A percentile compares a stretch with the other conserved stretches of the same genome.
These are phyloP conservation scores for Apostasia shenzhenica DNA, from an alignment of 106 monocot genomes.

Conservation along the genomic window DNA sequence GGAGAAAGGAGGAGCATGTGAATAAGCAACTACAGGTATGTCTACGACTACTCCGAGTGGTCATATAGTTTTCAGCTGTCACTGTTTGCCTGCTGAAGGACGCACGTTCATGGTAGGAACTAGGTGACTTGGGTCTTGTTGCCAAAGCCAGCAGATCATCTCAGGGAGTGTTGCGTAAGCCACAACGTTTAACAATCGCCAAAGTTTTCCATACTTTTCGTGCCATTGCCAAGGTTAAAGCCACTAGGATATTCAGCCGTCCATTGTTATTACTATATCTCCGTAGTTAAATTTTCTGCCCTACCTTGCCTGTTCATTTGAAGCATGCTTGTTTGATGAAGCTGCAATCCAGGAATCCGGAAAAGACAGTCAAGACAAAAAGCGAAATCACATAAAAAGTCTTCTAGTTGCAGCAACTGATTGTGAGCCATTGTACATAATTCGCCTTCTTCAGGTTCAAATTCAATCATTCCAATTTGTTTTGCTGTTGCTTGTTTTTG, in stretches of 20 bases:
- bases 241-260: background rate
- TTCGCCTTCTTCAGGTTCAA: constrained; percentile 84
- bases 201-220: constrained; percentile 88
- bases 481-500: background rate
- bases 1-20: constrained; percentile 83
- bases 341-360: constrained; percentile 66
- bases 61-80: background rate
- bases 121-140: constrained; percentile 92
- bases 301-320: background rate
- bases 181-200: constrained; percentile 62
- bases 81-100: background rate
- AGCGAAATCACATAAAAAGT: constrained; percentile 89
- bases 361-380: constrained; percentile 97
- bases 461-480: background rate
- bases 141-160: constrained; percentile 81
- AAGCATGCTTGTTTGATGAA: background rate
- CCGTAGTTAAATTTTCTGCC: background rate
- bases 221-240: constrained; percentile 76
- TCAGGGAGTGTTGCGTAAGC: constrained; percentile 75
- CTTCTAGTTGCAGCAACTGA: constrained; percentile 98
- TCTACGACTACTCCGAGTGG: background rate
- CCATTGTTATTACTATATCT: background rate
- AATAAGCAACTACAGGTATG: constrained; percentile 77
- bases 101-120: constrained; percentile 40
- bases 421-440: constrained; percentile 90